phyloP scores from a whole-genome alignment of 2,329 filamentous ascomycete genomes.

The Cladorrhinum sp. region DNA sequence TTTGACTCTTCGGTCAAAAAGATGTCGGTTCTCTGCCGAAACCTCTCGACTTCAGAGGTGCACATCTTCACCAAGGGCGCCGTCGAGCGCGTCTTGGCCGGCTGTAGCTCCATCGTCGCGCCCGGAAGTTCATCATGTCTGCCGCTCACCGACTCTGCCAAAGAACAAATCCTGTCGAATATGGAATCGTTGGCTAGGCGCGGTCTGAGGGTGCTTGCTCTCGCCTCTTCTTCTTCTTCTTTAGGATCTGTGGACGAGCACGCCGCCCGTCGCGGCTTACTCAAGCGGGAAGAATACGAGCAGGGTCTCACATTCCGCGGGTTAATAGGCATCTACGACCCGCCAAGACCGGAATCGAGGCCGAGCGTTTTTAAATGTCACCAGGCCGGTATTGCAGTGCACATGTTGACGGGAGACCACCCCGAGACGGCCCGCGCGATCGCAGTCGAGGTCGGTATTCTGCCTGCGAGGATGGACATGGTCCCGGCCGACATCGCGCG shows the following conservation, averaged over 20 bases:
- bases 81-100: constrained; percentile 58
- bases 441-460: constrained; percentile 54
- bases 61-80: constrained; percentile 52
- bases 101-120: constrained; percentile 49
- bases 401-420: constrained; percentile 64
- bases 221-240: constrained; percentile 43
- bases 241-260: constrained; percentile 4
- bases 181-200: constrained; percentile 60
- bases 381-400: constrained; percentile 55
- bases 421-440: constrained; percentile 58
- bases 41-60: constrained; percentile 28
- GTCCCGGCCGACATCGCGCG: constrained; percentile 26
- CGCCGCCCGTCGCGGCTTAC: background rate
- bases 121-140: no score
- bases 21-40: constrained; percentile 60
- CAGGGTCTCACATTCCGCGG: constrained; percentile 46
- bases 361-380: constrained; percentile 54
- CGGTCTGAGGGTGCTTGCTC: constrained; percentile 60
- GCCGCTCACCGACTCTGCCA: constrained; percentile 20
- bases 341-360: constrained; percentile 62
- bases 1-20: constrained; percentile 66
- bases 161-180: constrained; percentile 38
- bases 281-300: constrained; percentile 28
- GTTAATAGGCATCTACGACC: constrained; percentile 68
- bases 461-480: constrained; percentile 22